Percentiles rank a stretch among this genome's conserved stretches.
These are phyloP conservation scores for Zea mays DNA, from an alignment of 176 grass and related monocot genomes.

Conservation along the genomic window Zm-B73-REFERENCE-NAM-5.0 NC_050096.1:90425501-90426000, in stretches of 20 bases:
- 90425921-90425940: conserved; percentile 46
- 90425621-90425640: not conserved
- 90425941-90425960: conserved; percentile 49
- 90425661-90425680: too few species aligned
- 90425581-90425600: not conserved
- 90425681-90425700: too few species aligned
- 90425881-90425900: conserved; percentile 3
- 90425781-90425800: not conserved
- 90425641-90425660: not conserved
- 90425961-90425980: too few species aligned
- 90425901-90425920: not conserved
- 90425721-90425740: too few species aligned
- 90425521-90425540: not conserved
- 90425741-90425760: too few species aligned
- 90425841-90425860: conserved; percentile 31
- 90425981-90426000: too few species aligned
- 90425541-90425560: not conserved
- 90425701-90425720: too few species aligned
- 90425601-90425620: not conserved
- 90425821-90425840: conserved; percentile 1
- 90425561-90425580: not conserved
- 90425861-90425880: not conserved
- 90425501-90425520: conserved; percentile 34
- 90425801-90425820: not conserved
- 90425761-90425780: not conserved